These are phyloP conservation scores for Calonectria leucothoes DNA, from an alignment of 2,329 filamentous ascomycete species.

Conservation along the genomic window DNA sequence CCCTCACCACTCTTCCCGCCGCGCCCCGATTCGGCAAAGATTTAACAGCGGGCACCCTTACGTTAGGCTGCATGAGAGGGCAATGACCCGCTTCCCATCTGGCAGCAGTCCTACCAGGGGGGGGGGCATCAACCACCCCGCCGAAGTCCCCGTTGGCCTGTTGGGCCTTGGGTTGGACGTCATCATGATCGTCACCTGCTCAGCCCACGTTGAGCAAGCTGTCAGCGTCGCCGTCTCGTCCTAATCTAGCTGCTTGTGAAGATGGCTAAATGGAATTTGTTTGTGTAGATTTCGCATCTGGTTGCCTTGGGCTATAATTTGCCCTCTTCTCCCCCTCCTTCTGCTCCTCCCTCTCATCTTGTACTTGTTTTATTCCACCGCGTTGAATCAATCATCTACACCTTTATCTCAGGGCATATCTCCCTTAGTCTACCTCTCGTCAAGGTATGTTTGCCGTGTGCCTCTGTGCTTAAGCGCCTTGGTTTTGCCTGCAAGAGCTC, in stretches of 20 bases:
- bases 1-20: background rate
- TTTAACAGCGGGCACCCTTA: background rate
- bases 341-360: background rate
- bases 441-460: background rate
- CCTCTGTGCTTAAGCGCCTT: background rate
- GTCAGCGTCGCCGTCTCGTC: conserved; percentile 9
- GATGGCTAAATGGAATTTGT: background rate
- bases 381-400: background rate
- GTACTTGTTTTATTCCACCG: background rate
- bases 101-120: background rate
- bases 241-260: background rate
- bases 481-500: background rate
- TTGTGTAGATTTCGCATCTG: background rate
- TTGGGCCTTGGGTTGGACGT: background rate
- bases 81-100: conserved; percentile 5
- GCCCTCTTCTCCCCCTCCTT: background rate
- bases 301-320: background rate
- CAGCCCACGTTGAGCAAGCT: background rate
- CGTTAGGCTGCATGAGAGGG: conserved; percentile 3
- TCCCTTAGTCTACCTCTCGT: background rate
- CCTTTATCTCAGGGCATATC: background rate
- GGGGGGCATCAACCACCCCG: background rate
- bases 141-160: background rate
- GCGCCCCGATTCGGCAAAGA: conserved; percentile 1
- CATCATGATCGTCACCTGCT: conserved; percentile 14